Conservation (phyloP, 2,329 filamentous ascomycete species). For the Beauveria bassiana region DNA sequence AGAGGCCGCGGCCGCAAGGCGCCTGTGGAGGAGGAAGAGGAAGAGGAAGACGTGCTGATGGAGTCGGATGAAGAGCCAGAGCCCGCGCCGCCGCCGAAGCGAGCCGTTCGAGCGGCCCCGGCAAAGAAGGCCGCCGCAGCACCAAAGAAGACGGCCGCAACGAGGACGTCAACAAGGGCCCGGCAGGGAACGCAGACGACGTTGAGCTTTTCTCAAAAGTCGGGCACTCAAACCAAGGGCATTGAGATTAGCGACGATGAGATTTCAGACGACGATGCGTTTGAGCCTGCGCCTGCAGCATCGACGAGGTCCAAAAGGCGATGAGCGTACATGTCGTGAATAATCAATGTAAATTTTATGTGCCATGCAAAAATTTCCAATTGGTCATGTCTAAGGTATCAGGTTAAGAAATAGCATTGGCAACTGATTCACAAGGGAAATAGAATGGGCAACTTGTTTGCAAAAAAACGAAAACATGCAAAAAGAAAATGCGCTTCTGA, state of each 20-base stretch:
- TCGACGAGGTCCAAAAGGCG: slow-evolving; percentile 26
- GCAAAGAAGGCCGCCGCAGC: slow-evolving; percentile 11
- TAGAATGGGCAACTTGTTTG: not conserved
- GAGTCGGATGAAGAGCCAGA: slow-evolving; percentile 42
- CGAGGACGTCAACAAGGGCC: slow-evolving; percentile 20
- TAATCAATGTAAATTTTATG: not conserved
- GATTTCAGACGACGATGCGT: slow-evolving; percentile 54
- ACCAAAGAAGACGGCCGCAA: slow-evolving; percentile 13
- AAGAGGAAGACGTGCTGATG: slow-evolving; percentile 39
- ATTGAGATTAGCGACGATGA: slow-evolving; percentile 58
- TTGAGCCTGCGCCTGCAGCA: slow-evolving; percentile 42
- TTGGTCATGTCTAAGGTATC: not conserved
- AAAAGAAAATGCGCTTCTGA: slow-evolving; percentile 5
- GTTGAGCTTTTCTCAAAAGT: slow-evolving; percentile 41
- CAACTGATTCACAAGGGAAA: not conserved
- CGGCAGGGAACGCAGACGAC: slow-evolving; percentile 46
- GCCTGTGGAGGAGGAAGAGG: slow-evolving; percentile 22
- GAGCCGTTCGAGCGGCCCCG: slow-evolving; percentile 11
- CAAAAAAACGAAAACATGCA: not conserved
- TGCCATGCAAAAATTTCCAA: not conserved
- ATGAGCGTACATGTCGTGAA: slow-evolving; percentile 10
- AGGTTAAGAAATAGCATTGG: not conserved
- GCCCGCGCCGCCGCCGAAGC: slow-evolving; percentile 22
- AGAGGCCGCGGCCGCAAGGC: slow-evolving; percentile 30
- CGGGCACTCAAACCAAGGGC: slow-evolving; percentile 37